These are phyloP conservation scores for Leucosporidium yakuticum DNA, from an alignment of 768 basidiomycete genomes.

Conservation along the genomic window DNA sequence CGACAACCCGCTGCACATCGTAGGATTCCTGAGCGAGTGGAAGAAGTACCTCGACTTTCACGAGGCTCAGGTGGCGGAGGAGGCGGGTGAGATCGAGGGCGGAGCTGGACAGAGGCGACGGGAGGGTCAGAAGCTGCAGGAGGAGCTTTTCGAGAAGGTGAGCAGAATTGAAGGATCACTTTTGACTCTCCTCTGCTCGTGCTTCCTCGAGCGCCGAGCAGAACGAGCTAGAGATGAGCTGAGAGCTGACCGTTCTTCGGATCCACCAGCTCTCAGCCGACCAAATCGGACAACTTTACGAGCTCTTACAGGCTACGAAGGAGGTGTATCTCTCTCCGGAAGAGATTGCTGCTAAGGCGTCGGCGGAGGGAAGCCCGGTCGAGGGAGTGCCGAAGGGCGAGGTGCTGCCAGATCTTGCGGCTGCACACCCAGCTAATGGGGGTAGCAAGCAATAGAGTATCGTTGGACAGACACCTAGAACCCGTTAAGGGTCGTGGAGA, in stretches of 20 bases:
- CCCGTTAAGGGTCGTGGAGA: no score
- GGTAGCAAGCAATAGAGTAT: no score
- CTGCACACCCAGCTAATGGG: not conserved
- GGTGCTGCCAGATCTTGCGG: conserved; percentile 20
- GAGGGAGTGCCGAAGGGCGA: conserved; percentile 5
- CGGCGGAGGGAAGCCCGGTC: no score
- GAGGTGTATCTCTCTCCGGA: conserved; percentile 43
- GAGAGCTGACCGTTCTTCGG: conserved; percentile 10
- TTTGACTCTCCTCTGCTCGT: conserved; percentile 4
- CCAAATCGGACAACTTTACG: conserved; percentile 88
- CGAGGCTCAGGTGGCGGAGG: not conserved
- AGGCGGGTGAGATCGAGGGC: not conserved
- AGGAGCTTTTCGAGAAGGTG: conserved; percentile 44
- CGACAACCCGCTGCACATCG: conserved; percentile 81
- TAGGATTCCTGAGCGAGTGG: conserved; percentile 94
- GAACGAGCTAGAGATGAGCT: not conserved
- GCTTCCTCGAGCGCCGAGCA: no score
- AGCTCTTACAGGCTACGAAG: conserved; percentile 86
- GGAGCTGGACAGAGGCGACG: conserved; percentile 15
- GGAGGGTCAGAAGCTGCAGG: conserved; percentile 42
- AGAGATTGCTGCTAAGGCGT: no score
- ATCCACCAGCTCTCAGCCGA: conserved; percentile 69
- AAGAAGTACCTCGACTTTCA: conserved; percentile 80
- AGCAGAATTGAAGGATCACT: conserved; percentile 38
- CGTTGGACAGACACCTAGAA: no score